Evolutionary conservation across 139 green algal species (phyloP), one percentile per base, ranked within the genome.

Genomic region (Closterium sp.): DNA sequence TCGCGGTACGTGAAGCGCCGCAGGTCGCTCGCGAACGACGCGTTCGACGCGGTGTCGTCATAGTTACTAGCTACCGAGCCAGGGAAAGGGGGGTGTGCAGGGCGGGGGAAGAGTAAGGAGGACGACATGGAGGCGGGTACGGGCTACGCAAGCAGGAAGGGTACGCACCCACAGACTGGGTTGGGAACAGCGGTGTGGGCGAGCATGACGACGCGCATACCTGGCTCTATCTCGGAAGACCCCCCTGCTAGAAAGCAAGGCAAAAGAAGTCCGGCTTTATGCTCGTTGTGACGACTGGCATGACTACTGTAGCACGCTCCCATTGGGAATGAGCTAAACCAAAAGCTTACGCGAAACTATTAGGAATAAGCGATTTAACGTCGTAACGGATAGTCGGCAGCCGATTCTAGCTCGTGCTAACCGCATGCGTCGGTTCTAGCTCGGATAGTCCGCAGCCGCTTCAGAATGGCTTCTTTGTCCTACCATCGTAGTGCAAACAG

Each of bases 1-100:
- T 94, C 91, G 89, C 90, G 90, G 34, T 66, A 69, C 21, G 88
- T 84, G 87, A 94, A 94, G 10, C n/a, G 34, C 28, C 88, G 88
- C 84, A 91, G 33, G 35, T 91, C 86, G 33, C 25, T 87, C 12
- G 55, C 55, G 55, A 76, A 76, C 55, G 55, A 76, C 55, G 55
- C 55, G 55, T 76, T 76, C 55, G 55, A 76, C 55, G 55, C 55
- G 55, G 23, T 76, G 55, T 76, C 55, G 16, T 76, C 55, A 19
- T 76, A 76, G 25, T 28, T 76, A 19, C 25, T 76, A 16, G 55
- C 55, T 19, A 76, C 55, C 25, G 55, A 76, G 25, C 55, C 55
- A 19, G 55, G 55, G 55, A 76, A 3, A 76, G 4, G 55, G 55
- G 55, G 55, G 12, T 76, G 55, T 28, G 55, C 16, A 28, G 16